Base-by-base conservation (phyloP, 331 rosid genomes). In the Ulmus americana region DNA sequence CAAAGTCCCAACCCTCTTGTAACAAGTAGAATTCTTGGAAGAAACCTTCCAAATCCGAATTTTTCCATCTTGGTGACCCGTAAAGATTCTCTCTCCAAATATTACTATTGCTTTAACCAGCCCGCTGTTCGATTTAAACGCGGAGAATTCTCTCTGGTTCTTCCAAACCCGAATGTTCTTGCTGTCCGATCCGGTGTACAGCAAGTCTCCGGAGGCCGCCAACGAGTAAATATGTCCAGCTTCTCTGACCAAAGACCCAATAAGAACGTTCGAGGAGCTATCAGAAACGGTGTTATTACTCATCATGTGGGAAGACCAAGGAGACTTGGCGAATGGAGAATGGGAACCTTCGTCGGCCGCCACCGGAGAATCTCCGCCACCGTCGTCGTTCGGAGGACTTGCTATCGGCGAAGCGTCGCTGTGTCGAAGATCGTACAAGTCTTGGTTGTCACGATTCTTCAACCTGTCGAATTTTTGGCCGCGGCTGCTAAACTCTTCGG, bases 81-180 rank as follows among this genome's bases (percentile, higher is more conserved):
- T 87, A 55, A 84, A 68, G 65, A 91, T 86, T 43, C 76, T 88
- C 14, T 71, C 80, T 0, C 73, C 76, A 0, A 83, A 89, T 0
- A 86, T 81, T 0, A 91, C 83, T 3, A 91, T 91, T 0, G 96
- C 81, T 76, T 91, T 91, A 0, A 88, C 96, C 51, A 91, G 69
- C 0, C 97, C 96, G 8, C 86, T 84, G 13, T 86, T 79, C 35
- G 91, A 82, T 44, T 84, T 91, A 63, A 91, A 91, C 0, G 82
- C 84, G 0, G 95, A 63, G 5, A 70, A 86, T 45, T 91, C 96
- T 57, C 71, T 75, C 11, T 88, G 95, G 44, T 82, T 80, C 67
- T 86, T 91, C 97, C 97, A 91, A 0, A 91, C 95, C 10, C 97
- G 74, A 14, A 88, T 84, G 79, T 91, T 91, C 60, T 88, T 91